Evolutionary conservation across 2,329 filamentous ascomycete species (phyloP), one percentile per base, ranked within the genome.

Genomic region (Venturia asperata): DNA sequence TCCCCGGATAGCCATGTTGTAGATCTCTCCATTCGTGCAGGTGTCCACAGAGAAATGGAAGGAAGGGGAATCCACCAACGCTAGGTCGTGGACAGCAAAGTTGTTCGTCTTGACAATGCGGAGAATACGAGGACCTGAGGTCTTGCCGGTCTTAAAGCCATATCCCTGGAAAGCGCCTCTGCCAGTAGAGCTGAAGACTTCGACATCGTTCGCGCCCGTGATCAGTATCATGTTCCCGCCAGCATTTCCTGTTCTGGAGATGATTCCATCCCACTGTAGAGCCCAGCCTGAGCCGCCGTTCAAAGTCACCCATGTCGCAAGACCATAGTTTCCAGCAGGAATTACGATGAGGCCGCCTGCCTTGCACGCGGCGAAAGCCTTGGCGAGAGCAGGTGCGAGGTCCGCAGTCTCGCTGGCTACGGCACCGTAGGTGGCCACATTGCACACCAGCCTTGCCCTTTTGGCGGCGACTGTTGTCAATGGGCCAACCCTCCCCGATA

Each of bases 1-100:
- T 56, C 82, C 82, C 5, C 81, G 79, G 65, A 85, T 81, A 10
- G 78, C 79, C 77, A 84, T 77, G 67, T 84, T 84, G 72, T 83
- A 84, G 3, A 83, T 71, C 70, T 84, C 82, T 15, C 81, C 82
- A 68, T 81, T 79, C 19, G 74, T 73, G 70, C 79, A 82, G 5
- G 78, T 82, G 67, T 83, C 80, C 65, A 84, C 69, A 11, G 74
- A 74, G 62, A 83, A 77, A 69, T 84, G 81, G 71, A 82, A 83
- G 17, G 77, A 70, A 4, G 81, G 81, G 0, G 80, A 73, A 69
- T 83, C 81, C 4, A 81, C 78, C 3, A 83, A 74, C 7, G 74
- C 71, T 43, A 83, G 69, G 68, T 83, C 80, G 67, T 83, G 80
- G 5, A 82, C 76, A 4, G 80, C 78, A 67, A 81, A 82, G 67